A percentile compares a stretch with the other conserved stretches of the same genome.
Evolutionary conservation across 1,284 basidiomycete genomes (phyloP).

Genomic region (Microbotryomycetes sp.): DNA sequence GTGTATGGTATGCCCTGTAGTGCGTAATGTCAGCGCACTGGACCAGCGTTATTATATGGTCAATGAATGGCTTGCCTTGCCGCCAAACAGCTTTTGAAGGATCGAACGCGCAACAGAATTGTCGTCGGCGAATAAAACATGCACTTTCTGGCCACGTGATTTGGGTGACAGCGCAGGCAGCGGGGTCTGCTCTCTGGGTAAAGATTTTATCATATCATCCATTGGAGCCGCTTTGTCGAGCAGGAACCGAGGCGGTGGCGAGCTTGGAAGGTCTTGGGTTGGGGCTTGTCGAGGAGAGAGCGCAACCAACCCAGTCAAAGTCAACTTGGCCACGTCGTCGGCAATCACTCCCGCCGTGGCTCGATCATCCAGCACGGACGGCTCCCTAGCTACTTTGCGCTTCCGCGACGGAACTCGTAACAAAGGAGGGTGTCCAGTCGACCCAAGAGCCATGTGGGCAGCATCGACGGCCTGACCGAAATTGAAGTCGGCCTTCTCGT

Average conservation of each 20-base stretch:
- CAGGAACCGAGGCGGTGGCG: background rate
- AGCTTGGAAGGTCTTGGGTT: no score
- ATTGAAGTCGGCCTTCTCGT: conserved; percentile 73
- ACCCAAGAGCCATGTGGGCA: conserved; percentile 63
- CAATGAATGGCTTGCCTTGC: background rate
- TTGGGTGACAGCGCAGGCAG: no score
- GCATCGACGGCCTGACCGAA: conserved; percentile 74
- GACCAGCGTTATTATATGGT: background rate
- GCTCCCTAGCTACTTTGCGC: background rate
- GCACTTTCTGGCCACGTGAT: background rate
- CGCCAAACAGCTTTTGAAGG: background rate
- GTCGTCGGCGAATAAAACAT: conserved; percentile 6
- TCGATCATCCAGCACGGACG: background rate
- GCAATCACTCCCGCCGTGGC: conserved; percentile 1
- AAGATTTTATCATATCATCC: background rate
- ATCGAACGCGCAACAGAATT: conserved; percentile 6
- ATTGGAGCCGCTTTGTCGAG: background rate
- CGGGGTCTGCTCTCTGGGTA: background rate
- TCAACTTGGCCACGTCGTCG: conserved; percentile 22
- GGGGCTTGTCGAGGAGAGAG: background rate
- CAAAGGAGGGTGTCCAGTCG: background rate
- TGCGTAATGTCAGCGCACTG: background rate
- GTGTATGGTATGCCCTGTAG: conserved; percentile 5
- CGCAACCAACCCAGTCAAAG: background rate
- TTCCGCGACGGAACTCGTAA: background rate